phyloP scores from a whole-genome alignment of 2,329 filamentous ascomycete species.

The Aspergillus proliferans region DNA sequence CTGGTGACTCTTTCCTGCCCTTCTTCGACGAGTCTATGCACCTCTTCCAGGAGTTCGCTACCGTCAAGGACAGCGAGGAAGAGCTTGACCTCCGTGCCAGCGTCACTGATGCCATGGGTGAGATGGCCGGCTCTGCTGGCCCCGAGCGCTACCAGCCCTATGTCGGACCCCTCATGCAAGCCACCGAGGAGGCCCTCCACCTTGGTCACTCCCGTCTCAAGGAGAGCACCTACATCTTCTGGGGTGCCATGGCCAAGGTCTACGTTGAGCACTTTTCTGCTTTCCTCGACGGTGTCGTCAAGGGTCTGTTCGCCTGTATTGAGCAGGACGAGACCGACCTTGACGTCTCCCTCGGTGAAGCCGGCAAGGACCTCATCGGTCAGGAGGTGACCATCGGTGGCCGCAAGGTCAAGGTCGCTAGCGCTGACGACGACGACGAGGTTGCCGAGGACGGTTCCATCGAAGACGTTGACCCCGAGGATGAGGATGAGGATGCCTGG shows the following conservation, averaged over 20 bases:
- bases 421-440: conserved; percentile 53
- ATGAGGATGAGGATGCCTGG: conserved; percentile 77
- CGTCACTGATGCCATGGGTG: conserved; percentile 87
- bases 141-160: conserved; percentile 82
- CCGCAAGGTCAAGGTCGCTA: conserved; percentile 77
- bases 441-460: conserved; percentile 51
- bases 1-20: conserved; percentile 77
- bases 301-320: conserved; percentile 69
- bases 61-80: conserved; percentile 81
- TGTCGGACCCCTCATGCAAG: conserved; percentile 81
- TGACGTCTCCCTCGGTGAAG: conserved; percentile 67
- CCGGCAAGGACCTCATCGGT: conserved; percentile 67
- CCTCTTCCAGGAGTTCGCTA: conserved; percentile 74
- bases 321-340: conserved; percentile 82
- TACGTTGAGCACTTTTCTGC: conserved; percentile 62
- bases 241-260: conserved; percentile 89
- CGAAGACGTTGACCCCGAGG: conserved; percentile 57
- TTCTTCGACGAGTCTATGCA: conserved; percentile 90
- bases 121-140: conserved; percentile 84
- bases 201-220: conserved; percentile 85
- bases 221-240: conserved; percentile 95
- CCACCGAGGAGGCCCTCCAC: conserved; percentile 82
- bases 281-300: conserved; percentile 42
- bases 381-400: conserved; percentile 71
- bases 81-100: conserved; percentile 84